Evolutionary conservation across 2,329 filamentous ascomycete species (phyloP).

Genomic region (Paecilomyces niveus): DNA sequence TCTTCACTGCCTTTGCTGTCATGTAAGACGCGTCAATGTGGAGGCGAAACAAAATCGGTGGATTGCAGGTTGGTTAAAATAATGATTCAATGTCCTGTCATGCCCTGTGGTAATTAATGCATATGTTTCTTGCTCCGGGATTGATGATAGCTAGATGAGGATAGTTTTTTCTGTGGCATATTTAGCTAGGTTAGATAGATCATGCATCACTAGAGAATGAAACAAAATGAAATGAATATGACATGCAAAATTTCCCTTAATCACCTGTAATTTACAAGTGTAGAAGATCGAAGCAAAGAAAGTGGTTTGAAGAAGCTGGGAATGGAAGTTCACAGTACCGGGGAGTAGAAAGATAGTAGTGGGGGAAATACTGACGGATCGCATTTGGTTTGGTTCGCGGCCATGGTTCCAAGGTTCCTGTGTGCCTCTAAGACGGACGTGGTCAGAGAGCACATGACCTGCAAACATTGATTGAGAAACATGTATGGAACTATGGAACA

Average conservation of each 20-base stretch:
- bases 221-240: not conserved
- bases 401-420: too few species aligned
- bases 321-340: too few species aligned
- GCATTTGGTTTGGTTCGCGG: too few species aligned
- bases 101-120: not conserved
- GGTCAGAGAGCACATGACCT: not conserved
- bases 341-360: too few species aligned
- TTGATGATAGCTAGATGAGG: not conserved
- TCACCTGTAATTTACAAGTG: too few species aligned
- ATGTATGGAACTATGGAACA: not conserved
- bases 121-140: not conserved
- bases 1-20: not conserved
- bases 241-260: too few species aligned
- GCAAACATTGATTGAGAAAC: not conserved
- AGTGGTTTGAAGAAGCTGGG: too few species aligned
- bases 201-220: not conserved
- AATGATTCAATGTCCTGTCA: not conserved
- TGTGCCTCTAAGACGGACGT: too few species aligned
- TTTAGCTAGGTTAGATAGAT: not conserved
- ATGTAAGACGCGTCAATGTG: not conserved
- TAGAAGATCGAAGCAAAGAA: too few species aligned
- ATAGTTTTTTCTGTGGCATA: not conserved
- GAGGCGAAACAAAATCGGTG: not conserved
- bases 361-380: too few species aligned
- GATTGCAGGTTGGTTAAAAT: not conserved